phyloP scores from a whole-genome alignment of 2,329 filamentous ascomycete genomes.

The Paracoccidioides lutzii region DNA sequence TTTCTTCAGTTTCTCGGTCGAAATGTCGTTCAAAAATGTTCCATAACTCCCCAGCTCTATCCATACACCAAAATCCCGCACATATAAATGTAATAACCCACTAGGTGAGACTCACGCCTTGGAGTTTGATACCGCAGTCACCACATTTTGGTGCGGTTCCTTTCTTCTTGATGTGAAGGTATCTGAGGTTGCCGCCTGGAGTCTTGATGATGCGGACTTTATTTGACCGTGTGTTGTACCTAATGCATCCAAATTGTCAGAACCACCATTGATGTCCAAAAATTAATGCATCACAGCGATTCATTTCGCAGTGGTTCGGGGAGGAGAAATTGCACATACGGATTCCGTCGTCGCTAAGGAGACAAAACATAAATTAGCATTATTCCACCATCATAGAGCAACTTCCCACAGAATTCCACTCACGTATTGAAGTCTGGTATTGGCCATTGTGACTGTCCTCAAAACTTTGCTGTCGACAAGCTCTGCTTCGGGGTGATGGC shows the following conservation, averaged over 20 bases:
- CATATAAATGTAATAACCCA: slow-evolving; percentile 2
- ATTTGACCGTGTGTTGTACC: slow-evolving; percentile 98
- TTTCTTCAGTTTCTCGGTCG: not conserved
- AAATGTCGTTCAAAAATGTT: not conserved
- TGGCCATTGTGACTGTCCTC: slow-evolving; percentile 39
- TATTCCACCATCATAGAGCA: not conserved
- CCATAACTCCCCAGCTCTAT: not conserved
- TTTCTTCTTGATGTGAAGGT: slow-evolving; percentile 99
- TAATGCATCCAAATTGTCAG: slow-evolving; percentile 25
- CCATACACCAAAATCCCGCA: not conserved
- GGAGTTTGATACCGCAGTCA: slow-evolving; percentile 96
- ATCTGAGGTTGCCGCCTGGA: slow-evolving; percentile 85
- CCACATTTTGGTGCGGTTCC: slow-evolving; percentile 97
- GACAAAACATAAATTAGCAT: slow-evolving; percentile 19
- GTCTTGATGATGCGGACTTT: slow-evolving; percentile 93
- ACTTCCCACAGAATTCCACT: slow-evolving; percentile 13
- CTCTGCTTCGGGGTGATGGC: slow-evolving; percentile 28
- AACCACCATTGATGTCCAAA: not conserved
- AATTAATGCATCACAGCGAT: not conserved
- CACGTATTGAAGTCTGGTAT: slow-evolving; percentile 41
- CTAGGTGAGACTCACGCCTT: slow-evolving; percentile 65
- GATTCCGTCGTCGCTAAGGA: slow-evolving; percentile 61
- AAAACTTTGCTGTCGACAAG: slow-evolving; percentile 28
- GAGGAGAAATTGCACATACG: slow-evolving; percentile 43
- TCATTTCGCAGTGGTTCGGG: not conserved